Base-by-base conservation (phyloP, 306 rosid species). In the Pyrus betulifolia region DNA sequence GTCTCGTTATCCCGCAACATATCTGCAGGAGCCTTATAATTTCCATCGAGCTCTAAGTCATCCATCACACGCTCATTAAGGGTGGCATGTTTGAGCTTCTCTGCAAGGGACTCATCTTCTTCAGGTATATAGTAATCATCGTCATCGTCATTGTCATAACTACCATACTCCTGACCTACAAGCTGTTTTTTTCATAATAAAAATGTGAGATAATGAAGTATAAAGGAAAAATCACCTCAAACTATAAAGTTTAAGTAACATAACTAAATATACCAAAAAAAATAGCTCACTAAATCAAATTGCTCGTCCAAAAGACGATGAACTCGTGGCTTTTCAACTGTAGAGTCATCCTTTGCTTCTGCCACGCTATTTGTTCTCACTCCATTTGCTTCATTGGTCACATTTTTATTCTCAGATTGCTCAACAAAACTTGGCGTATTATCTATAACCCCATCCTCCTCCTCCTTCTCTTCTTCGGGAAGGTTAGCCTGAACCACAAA, bases 1-100 rank as follows among this genome's bases (percentile, higher is more conserved):
- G 51, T 68, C 61, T 75, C 87, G 30, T 71, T 81, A 70, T 74
- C 82, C 77, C 75, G 84, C 81, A 92, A 69, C 35, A 87, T 61
- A 77, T 95, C 96, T 31, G 89, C 96, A 74, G 97, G 98, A 78
- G 78, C 96, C 87, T 69, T 87, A 44, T 95, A 95, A 33, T 69
- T 75, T 22, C 62, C 84, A 44, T 87, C 84, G 49, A 76, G 85
- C 28, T 89, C 93, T 66, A 84, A 67, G 72, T 73, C 89, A 78
- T 88, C 90, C 72, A 69, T 74, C 57, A 12, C 46, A 62, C 64
- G 74, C 62, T 76, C 80, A 31, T 85, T 85, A 42, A 92, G 86
- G 55, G 52, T 74, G 31, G 89, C 49, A 63, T 28, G 65, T 40
- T 83, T 88, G 67, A 90, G 90, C 91, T 88, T 96, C 79, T 84